phyloP scores from a whole-genome alignment of 768 basidiomycete species.

The Hydnum rufescens region DNA sequence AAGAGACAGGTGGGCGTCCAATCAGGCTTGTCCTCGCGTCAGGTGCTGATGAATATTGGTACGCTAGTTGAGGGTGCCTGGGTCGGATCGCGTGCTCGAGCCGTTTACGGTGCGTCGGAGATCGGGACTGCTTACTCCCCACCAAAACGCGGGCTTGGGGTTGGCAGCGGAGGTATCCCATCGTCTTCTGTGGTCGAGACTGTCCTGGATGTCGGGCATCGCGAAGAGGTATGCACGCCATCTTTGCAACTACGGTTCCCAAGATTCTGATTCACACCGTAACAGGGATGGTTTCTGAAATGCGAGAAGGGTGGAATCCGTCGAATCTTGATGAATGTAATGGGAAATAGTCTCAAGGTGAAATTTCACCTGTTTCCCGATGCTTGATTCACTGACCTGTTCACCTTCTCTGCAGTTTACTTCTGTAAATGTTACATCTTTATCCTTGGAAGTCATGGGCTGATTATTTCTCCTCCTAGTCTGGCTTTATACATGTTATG shows the following conservation, averaged over 20 bases:
- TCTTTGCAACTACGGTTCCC: not conserved
- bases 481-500: conserved; percentile 73
- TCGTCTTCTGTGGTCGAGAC: conserved; percentile 47
- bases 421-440: conserved; percentile 57
- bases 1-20: conserved; percentile 34
- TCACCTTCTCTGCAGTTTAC: not conserved
- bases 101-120: conserved; percentile 44
- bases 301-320: conserved; percentile 89
- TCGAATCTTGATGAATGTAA: conserved; percentile 82
- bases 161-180: conserved; percentile 10
- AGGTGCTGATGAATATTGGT: conserved; percentile 11
- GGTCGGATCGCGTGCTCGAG: conserved; percentile 77
- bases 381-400: not conserved
- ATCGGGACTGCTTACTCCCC: conserved; percentile 90
- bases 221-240: conserved; percentile 33
- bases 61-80: conserved; percentile 65
- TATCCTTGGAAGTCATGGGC: conserved; percentile 60
- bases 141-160: conserved; percentile 29
- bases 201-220: conserved; percentile 65
- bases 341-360: conserved; percentile 73
- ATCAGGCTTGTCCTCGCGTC: not conserved
- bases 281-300: conserved; percentile 64
- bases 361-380: conserved; percentile 41
- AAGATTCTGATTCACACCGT: not conserved
- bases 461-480: conserved; percentile 30